Evolutionary conservation across 176 grass and related monocot genomes (phyloP).

Genomic region (bread wheat (Triticum aestivum)): DNA sequence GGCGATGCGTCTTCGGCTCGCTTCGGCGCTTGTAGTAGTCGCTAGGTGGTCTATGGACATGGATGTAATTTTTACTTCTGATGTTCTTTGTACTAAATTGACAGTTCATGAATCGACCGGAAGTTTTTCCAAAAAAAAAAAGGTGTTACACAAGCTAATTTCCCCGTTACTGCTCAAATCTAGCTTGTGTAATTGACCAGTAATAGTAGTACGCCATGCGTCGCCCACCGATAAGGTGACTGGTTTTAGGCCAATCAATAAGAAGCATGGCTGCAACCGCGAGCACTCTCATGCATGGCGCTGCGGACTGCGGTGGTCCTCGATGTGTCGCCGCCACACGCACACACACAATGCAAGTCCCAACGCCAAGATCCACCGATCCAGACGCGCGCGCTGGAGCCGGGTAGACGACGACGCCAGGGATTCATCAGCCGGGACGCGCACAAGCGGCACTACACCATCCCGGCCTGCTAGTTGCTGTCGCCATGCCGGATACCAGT

Average conservation of each 20-base stretch:
- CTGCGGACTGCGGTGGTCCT: conserved; percentile 5
- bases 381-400: not conserved
- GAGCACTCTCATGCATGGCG: conserved; percentile 27
- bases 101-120: no score
- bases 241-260: conserved; percentile 8
- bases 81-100: no score
- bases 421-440: not conserved
- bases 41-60: no score
- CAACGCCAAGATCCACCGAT: conserved; percentile 4
- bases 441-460: not conserved
- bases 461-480: not conserved
- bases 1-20: no score
- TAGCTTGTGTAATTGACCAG: no score
- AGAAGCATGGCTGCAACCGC: conserved; percentile 20
- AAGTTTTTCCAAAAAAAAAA: no score
- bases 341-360: conserved; percentile 28
- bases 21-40: no score
- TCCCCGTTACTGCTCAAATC: no score
- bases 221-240: not conserved
- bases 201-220: no score
- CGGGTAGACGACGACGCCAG: not conserved
- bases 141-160: no score
- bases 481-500: not conserved
- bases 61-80: no score
- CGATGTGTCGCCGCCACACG: not conserved